Evolutionary conservation across 352 stramenopile genomes (phyloP).

Genomic region (Aphanomyces stellatus): DNA sequence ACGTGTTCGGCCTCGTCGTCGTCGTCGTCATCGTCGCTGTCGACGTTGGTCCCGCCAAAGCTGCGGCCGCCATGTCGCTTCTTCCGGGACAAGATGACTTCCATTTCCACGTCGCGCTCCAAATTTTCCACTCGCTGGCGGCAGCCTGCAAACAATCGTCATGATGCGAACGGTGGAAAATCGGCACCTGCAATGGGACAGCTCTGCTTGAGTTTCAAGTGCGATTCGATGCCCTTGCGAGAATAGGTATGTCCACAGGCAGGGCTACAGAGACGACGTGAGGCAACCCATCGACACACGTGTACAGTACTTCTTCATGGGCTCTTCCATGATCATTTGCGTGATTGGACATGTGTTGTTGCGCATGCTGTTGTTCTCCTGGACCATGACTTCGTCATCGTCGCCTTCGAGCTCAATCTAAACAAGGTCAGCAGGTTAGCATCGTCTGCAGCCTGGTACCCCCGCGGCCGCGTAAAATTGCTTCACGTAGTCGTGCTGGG

Average conservation of each 20-base stretch:
- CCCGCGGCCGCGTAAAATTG: constrained; percentile 66
- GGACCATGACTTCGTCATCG: constrained; percentile 71
- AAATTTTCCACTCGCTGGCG: constrained; percentile 50
- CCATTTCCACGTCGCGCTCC: constrained; percentile 82
- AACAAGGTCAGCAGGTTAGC: background rate
- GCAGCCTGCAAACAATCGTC: constrained; percentile 35
- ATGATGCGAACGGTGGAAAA: background rate
- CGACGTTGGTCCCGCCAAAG: background rate
- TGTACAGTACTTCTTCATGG: constrained; percentile 55
- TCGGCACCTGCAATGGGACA: constrained; percentile 61
- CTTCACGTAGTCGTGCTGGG: constrained; percentile 68
- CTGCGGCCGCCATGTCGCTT: background rate
- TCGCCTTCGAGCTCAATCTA: constrained; percentile 69
- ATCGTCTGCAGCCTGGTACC: no score
- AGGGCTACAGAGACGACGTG: constrained; percentile 30
- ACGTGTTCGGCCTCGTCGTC: constrained; percentile 17
- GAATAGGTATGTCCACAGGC: constrained; percentile 75
- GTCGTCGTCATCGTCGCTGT: background rate
- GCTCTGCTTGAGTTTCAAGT: constrained; percentile 63
- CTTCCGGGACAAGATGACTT: constrained; percentile 26
- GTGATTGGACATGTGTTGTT: constrained; percentile 75
- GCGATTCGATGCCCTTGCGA: constrained; percentile 56
- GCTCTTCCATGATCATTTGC: constrained; percentile 70
- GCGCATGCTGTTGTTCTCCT: constrained; percentile 64
- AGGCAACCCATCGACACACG: background rate